phyloP scores from a whole-genome alignment of 805 yeast species.

The Hanseniaspora mollemarum region DNA sequence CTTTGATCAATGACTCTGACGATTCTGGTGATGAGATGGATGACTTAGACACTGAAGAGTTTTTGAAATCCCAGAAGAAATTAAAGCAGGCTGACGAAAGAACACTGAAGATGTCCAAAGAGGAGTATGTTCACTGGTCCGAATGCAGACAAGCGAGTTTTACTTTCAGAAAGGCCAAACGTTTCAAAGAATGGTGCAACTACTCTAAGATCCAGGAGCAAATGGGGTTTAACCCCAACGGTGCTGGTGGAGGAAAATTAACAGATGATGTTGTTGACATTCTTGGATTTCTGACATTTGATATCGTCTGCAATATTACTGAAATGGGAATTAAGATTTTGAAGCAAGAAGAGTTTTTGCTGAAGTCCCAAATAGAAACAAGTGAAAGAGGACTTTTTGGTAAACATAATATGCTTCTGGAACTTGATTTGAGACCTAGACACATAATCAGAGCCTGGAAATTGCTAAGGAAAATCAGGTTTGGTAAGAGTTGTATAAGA shows the following conservation, averaged over 20 bases:
- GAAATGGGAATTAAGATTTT: constrained; percentile 82
- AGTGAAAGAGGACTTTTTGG: constrained; percentile 15
- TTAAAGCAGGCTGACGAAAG: constrained; percentile 89
- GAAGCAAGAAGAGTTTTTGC: constrained; percentile 47
- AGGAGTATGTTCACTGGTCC: constrained; percentile 97
- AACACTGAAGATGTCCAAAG: constrained; percentile 85
- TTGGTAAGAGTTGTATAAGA: constrained; percentile 51
- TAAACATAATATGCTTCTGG: constrained; percentile 3
- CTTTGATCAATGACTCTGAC: constrained; percentile 57
- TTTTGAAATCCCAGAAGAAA: constrained; percentile 74
- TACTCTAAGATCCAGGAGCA: constrained; percentile 64
- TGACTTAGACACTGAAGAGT: constrained; percentile 84
- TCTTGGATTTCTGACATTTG: constrained; percentile 88
- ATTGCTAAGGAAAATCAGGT: constrained; percentile 48
- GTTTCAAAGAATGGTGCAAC: constrained; percentile 96
- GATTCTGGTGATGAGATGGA: constrained; percentile 48
- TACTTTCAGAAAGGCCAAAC: constrained; percentile 84
- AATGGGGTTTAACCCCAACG: constrained; percentile 14
- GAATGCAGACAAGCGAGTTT: constrained; percentile 97
- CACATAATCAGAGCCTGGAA: constrained; percentile 90
- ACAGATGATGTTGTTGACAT: constrained; percentile 95
- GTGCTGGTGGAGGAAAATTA: constrained; percentile 46
- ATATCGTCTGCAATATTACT: constrained; percentile 87
- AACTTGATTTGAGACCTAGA: constrained; percentile 41
- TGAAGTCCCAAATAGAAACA: constrained; percentile 20